Evolutionary conservation across 768 basidiomycete species (phyloP).

Genomic region (Lactifluus rugatus): DNA sequence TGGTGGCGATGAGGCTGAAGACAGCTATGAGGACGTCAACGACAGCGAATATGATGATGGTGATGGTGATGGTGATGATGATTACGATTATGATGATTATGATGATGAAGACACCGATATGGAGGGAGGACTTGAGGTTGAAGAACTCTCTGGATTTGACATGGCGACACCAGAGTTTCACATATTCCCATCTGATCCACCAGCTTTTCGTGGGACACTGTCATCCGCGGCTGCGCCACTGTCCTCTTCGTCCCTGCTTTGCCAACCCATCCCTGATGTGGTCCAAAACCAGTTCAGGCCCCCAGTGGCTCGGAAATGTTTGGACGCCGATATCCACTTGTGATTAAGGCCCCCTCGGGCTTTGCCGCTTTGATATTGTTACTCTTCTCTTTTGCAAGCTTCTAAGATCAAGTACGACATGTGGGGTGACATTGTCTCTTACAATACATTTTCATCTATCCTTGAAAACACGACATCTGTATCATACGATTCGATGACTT

Average conservation of each 20-base stretch:
- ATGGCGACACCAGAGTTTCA: neutral
- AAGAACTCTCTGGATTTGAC: neutral
- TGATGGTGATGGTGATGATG: neutral
- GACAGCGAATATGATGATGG: slow-evolving; percentile 13
- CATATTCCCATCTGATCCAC: neutral
- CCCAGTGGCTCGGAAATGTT: neutral
- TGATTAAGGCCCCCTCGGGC: neutral
- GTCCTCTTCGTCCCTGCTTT: slow-evolving; percentile 12
- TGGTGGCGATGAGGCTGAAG: slow-evolving; percentile 5
- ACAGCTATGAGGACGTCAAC: neutral
- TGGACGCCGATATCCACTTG: neutral
- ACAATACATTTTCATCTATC: neutral
- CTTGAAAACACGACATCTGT: neutral
- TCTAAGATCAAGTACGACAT: neutral
- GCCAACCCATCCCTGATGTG: slow-evolving; percentile 14
- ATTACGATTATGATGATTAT: neutral
- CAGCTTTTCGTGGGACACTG: neutral
- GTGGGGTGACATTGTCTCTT: neutral
- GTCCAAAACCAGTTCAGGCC: slow-evolving; percentile 14
- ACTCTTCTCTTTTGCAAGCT: neutral
- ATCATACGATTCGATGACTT: neutral
- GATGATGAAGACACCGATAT: slow-evolving; percentile 1
- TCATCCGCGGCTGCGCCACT: slow-evolving; percentile 8
- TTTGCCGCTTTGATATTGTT: neutral
- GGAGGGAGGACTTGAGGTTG: slow-evolving; percentile 4